A percentile compares a stretch with the other conserved stretches of the same genome.
These are phyloP conservation scores for Cytospora mali DNA, from an alignment of 2,329 filamentous ascomycete genomes.

Conservation along the genomic window DNA sequence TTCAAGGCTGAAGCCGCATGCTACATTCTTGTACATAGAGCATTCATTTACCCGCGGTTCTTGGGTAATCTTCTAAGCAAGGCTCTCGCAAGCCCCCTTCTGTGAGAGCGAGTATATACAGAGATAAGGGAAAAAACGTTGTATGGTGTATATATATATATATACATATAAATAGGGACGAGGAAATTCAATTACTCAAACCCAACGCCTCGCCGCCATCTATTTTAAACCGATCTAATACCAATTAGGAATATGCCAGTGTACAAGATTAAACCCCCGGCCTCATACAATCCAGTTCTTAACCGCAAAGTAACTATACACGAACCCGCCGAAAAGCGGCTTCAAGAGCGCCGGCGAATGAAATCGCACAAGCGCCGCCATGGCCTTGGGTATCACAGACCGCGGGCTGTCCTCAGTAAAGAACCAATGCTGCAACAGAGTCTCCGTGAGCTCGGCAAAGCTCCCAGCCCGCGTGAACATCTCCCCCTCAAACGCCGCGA, in stretches of 20 bases:
- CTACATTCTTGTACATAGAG: background rate
- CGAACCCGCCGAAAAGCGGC: constrained; percentile 36
- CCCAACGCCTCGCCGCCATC: background rate
- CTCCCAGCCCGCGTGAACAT: constrained; percentile 41
- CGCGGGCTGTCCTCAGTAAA: constrained; percentile 50
- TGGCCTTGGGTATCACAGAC: constrained; percentile 43
- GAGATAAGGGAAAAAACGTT: background rate
- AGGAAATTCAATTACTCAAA: background rate
- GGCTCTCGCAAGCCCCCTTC: background rate
- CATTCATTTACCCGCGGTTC: background rate
- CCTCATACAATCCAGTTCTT: background rate
- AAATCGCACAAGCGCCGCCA: constrained; percentile 39
- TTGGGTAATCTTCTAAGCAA: background rate
- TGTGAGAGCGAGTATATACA: background rate
- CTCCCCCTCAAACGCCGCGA: constrained; percentile 43
- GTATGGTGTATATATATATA: background rate
- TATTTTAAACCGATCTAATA: background rate
- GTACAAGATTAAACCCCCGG: background rate
- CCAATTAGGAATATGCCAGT: background rate
- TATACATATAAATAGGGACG: background rate
- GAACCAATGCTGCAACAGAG: constrained; percentile 48
- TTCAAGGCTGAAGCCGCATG: background rate
- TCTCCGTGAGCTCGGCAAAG: constrained; percentile 33
- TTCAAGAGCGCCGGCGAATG: constrained; percentile 37
- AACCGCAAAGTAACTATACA: constrained; percentile 34